Evolutionary conservation across 2,329 filamentous ascomycete genomes (phyloP).

Genomic region (Ophiostoma ulmi): DNA sequence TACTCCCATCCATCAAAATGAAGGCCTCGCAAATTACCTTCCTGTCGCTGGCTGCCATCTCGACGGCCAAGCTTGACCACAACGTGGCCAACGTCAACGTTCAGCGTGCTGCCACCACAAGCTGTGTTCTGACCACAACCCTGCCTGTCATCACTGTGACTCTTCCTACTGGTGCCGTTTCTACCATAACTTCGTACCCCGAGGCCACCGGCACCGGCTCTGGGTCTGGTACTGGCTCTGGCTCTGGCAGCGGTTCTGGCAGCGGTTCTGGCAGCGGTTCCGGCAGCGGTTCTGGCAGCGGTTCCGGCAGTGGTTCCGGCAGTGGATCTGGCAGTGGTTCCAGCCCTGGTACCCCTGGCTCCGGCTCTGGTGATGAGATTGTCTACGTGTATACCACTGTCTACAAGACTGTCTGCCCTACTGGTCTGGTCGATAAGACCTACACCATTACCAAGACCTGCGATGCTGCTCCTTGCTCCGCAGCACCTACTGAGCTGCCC

Average conservation of each 20-base stretch:
- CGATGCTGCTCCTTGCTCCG: constrained; percentile 22
- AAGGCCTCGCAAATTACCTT: constrained; percentile 21
- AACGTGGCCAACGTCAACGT: constrained; percentile 3
- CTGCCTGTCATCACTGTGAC: constrained; percentile 25
- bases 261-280: background rate
- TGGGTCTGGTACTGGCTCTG: background rate
- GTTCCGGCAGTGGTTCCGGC: background rate
- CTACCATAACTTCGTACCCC: constrained; percentile 20
- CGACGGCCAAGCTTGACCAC: constrained; percentile 17
- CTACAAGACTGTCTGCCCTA: constrained; percentile 24
- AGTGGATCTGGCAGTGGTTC: background rate
- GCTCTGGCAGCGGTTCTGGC: background rate
- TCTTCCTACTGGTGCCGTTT: background rate
- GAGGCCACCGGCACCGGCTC: constrained; percentile 9
- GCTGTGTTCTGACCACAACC: constrained; percentile 23
- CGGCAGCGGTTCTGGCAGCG: too few species aligned
- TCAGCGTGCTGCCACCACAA: background rate
- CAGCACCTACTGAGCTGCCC: constrained; percentile 19
- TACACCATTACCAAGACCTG: constrained; percentile 29
- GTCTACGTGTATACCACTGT: constrained; percentile 24
- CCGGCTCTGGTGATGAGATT: background rate
- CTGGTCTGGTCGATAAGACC: constrained; percentile 23
- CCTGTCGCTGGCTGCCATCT: constrained; percentile 18
- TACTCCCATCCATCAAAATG: constrained; percentile 15
- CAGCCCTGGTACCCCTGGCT: background rate